phyloP scores from a whole-genome alignment of 441 rosid genomes.

The Pelargonium fulgidum region DNA sequence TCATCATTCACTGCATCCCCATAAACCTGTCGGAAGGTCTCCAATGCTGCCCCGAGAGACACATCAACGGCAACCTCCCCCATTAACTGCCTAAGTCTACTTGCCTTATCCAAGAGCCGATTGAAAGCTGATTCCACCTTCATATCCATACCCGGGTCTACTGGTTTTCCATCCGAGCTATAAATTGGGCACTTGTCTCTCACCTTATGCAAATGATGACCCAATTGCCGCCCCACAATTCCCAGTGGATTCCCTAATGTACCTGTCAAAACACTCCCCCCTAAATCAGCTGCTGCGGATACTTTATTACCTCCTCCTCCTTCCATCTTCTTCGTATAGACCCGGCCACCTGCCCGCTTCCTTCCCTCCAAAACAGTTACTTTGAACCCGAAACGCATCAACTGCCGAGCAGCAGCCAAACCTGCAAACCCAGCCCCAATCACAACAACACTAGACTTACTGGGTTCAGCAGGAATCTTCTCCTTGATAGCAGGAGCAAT shows the following conservation, averaged over 20 bases:
- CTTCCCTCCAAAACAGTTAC: constrained; percentile 82
- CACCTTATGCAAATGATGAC: constrained; percentile 84
- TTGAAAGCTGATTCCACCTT: constrained; percentile 63
- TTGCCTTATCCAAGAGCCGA: constrained; percentile 82
- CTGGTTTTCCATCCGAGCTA: constrained; percentile 61
- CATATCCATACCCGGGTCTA: constrained; percentile 53
- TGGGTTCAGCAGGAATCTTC: constrained; percentile 41
- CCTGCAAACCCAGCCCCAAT: constrained; percentile 95
- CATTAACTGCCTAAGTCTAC: constrained; percentile 58
- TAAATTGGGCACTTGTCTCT: constrained; percentile 81
- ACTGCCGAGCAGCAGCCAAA: constrained; percentile 85
- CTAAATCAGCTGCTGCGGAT: constrained; percentile 73
- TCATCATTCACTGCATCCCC: constrained; percentile 54
- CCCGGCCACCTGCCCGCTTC: constrained; percentile 83
- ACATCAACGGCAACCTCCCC: constrained; percentile 55
- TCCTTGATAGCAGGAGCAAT: constrained; percentile 59
- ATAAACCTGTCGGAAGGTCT: constrained; percentile 61
- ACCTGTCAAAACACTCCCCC: constrained; percentile 93
- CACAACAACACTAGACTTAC: constrained; percentile 55
- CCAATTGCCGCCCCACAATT: constrained; percentile 85
- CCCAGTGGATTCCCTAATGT: constrained; percentile 92
- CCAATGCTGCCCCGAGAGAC: constrained; percentile 74
- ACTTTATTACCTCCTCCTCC: constrained; percentile 27
- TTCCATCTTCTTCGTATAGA: constrained; percentile 83
- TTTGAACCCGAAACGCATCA: constrained; percentile 73